A percentile compares a stretch with the other conserved stretches of the same genome.
Conservation (phyloP, 1,284 basidiomycete genomes). For the Coniferiporia weirii region DNA sequence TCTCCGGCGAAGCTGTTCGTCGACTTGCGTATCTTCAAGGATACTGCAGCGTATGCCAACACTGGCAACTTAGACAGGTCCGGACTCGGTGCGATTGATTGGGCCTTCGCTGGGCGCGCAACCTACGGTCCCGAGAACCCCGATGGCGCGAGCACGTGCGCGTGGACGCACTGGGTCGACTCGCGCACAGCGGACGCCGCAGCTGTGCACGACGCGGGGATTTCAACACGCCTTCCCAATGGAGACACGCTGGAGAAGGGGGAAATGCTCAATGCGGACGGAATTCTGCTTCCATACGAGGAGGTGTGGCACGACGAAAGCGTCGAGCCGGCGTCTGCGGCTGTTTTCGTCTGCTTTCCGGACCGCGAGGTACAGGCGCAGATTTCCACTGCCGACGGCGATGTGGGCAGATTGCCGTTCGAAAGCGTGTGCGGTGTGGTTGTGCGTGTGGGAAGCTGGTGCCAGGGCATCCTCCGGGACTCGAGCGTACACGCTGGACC, state of each 20-base stretch:
- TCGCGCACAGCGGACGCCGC: conserved; percentile 4
- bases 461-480: conserved; percentile 7
- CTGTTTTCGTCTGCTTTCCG: conserved; percentile 9
- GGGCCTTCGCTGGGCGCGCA: conserved; percentile 10
- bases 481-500: neutral
- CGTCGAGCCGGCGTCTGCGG: neutral
- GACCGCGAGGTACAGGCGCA: neutral
- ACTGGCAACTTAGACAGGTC: neutral
- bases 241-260: conserved; percentile 12
- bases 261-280: conserved; percentile 8
- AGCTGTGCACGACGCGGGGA: conserved; percentile 6
- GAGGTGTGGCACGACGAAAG: conserved; percentile 13
- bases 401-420: neutral
- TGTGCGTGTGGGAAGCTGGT: conserved; percentile 10
- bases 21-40: conserved; percentile 7
- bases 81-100: conserved; percentile 4
- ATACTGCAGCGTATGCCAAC: neutral
- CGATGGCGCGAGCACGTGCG: neutral
- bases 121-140: neutral
- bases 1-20: conserved; percentile 10
- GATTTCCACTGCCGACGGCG: neutral
- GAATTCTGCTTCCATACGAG: neutral
- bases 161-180: conserved; percentile 15
- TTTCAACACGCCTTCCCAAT: neutral
- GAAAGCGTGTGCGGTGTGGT: conserved; percentile 7